These are phyloP conservation scores for Barnettozyma sucrosica DNA, from an alignment of 805 yeast species.

Conservation along the genomic window DNA sequence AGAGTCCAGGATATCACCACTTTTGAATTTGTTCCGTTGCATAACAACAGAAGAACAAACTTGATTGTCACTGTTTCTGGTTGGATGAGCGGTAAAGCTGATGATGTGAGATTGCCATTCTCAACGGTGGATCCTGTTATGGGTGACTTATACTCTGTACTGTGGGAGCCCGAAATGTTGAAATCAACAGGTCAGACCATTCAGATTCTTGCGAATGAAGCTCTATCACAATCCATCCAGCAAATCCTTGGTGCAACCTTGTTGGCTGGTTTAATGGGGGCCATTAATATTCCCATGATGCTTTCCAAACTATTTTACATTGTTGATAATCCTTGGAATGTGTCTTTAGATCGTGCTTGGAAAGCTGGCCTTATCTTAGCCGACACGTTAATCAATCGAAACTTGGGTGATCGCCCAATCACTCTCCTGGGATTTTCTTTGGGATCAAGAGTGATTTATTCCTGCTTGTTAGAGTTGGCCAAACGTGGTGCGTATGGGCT, in stretches of 20 bases:
- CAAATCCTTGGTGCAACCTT: constrained; percentile 92
- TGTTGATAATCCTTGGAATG: constrained; percentile 97
- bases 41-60: constrained; percentile 83
- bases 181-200: constrained; percentile 95
- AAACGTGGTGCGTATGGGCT: constrained; percentile 82
- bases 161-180: constrained; percentile 99
- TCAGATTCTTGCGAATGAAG: constrained; percentile 87
- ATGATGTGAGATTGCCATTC: constrained; percentile 94
- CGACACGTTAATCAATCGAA: constrained; percentile 80
- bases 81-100: constrained; percentile 94
- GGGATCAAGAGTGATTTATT: constrained; percentile 87
- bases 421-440: constrained; percentile 90
- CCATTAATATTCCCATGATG: constrained; percentile 89
- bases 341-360: constrained; percentile 96
- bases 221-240: constrained; percentile 86
- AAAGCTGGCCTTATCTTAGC: constrained; percentile 88
- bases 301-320: constrained; percentile 83
- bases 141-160: constrained; percentile 89
- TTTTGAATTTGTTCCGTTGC: constrained; percentile 89
- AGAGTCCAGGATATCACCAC: constrained; percentile 91
- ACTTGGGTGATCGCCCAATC: constrained; percentile 87
- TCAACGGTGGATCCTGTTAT: constrained; percentile 95
- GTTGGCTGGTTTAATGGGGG: constrained; percentile 84
- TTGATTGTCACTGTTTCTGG: constrained; percentile 88
- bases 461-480: constrained; percentile 83